Evolutionary conservation across 768 basidiomycete genomes (phyloP).

Genomic region (Hygrophorus russula): DNA sequence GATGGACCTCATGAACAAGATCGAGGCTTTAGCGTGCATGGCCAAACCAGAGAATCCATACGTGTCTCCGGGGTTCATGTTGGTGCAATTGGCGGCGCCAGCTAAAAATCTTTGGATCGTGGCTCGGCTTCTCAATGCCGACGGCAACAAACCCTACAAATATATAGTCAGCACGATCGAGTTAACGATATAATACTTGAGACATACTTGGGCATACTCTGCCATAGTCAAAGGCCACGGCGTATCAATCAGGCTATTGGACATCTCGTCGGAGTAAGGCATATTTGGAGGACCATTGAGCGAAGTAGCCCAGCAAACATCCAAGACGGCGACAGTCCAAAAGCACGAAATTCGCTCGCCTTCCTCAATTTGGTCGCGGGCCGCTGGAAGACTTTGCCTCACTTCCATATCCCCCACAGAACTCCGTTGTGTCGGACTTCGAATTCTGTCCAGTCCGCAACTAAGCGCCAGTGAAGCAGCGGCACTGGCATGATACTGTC

Average conservation of each 20-base stretch:
- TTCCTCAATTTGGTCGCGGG: slow-evolving; percentile 15
- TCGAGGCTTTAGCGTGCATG: slow-evolving; percentile 18
- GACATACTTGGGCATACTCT: slow-evolving; percentile 10
- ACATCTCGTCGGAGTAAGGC: slow-evolving; percentile 15
- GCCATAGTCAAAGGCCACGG: slow-evolving; percentile 23
- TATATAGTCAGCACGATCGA: too few species aligned
- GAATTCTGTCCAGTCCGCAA: slow-evolving; percentile 24
- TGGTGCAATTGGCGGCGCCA: background rate
- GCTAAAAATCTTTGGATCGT: background rate
- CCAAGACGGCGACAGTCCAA: slow-evolving; percentile 26
- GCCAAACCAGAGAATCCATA: slow-evolving; percentile 18
- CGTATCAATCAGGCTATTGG: slow-evolving; percentile 19
- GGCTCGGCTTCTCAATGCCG: background rate
- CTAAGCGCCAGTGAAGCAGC: slow-evolving; percentile 30
- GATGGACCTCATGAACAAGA: slow-evolving; percentile 23
- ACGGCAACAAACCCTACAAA: too few species aligned
- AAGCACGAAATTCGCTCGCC: slow-evolving; percentile 23
- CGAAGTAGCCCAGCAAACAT: slow-evolving; percentile 34
- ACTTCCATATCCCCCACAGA: slow-evolving; percentile 9
- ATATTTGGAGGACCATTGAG: slow-evolving; percentile 32
- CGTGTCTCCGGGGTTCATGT: slow-evolving; percentile 14
- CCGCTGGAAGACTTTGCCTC: slow-evolving; percentile 9
- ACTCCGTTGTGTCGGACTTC: slow-evolving; percentile 3
- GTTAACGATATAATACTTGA: too few species aligned
- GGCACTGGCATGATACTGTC: slow-evolving; percentile 37